Percentiles rank a stretch among this genome's conserved stretches.
These are phyloP conservation scores for Stevia rebaudiana DNA, from an alignment of 140 eudicot species.

Conservation along the genomic window DNA sequence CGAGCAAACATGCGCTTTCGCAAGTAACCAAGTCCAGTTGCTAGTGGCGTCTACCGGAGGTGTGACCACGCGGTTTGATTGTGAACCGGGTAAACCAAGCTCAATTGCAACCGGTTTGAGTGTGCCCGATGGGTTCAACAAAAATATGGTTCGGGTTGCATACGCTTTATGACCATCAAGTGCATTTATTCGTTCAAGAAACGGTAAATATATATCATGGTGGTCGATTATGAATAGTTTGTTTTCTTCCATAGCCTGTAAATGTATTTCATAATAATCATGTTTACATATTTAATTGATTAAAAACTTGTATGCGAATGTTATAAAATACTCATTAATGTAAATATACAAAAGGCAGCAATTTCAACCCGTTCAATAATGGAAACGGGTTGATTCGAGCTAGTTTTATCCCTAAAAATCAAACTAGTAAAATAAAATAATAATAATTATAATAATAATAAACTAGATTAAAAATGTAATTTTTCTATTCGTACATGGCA, in stretches of 20 bases:
- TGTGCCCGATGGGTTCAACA: constrained; percentile 65
- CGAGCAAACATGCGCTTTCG: constrained; percentile 90
- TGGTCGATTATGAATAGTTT: constrained; percentile 71
- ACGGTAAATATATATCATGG: constrained; percentile 81
- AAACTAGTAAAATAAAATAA: background rate
- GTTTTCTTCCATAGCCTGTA: constrained; percentile 72
- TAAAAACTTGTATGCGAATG: background rate
- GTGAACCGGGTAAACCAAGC: constrained; percentile 51
- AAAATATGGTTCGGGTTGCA: constrained; percentile 80
- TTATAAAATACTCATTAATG: background rate
- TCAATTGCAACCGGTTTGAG: constrained; percentile 91
- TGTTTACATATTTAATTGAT: background rate
- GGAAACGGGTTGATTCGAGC: background rate
- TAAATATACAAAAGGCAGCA: background rate
- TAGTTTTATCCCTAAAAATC: background rate
- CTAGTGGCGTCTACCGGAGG: constrained; percentile 80
- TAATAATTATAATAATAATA: too few species aligned
- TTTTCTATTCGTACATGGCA: background rate
- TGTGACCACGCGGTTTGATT: constrained; percentile 63
- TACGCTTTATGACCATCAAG: constrained; percentile 88
- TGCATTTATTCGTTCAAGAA: constrained; percentile 69
- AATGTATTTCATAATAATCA: background rate
- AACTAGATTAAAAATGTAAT: too few species aligned
- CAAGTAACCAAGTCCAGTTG: constrained; percentile 86
- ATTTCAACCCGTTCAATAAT: background rate